Evolutionary conservation across 768 basidiomycete genomes (phyloP), one percentile per base, ranked within the genome.

Genomic region (Lentinula guzmanii): DNA sequence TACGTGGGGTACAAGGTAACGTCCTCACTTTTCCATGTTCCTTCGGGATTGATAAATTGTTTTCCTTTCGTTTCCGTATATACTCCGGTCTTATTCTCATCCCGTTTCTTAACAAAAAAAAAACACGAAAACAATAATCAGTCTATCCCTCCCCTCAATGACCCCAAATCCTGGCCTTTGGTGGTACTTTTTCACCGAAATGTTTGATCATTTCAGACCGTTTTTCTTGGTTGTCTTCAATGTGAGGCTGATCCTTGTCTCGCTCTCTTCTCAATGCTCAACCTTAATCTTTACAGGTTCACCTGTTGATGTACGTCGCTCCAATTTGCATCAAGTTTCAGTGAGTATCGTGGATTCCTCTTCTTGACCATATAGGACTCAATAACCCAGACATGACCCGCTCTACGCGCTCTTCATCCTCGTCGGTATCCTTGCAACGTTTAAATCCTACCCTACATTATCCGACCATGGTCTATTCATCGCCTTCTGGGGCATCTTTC

Each of bases 151-250:
- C 8, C 90, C 91, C 1, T 95, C 97, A 70, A 74, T 98, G 64
- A 95, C 93, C 8, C 96, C 97, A 0, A 98, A 95, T 66, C 86
- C 91, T 4, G 96, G 97, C 1, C 75, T 98, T 33, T 94, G 94
- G 91, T 98, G 96, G 96, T 98, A 98, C 73, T 98, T 98, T 77
- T 98, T 98, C 76, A 98, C 94, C 10, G 96, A 98, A 71, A 98
- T 98, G 91, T 99, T 99, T 65, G 96, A 98, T 70, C 91, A 98
- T 70, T 99, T 98, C 79, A 79, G 97, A 34, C 85, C 89, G 4
- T 98, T 98, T 76, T 99, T 97, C 80, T 77, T 98, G 35, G 89
- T 95, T 81, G 91, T 91, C 16, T 98, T 98, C 72, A 91, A 89
- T 16, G 95, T 95, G 66, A 52, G 88, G 3, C 15, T 53, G n/a